Evolutionary conservation across 768 basidiomycete genomes (phyloP).

Genomic region (Rhizopogon vesiculosus): DNA sequence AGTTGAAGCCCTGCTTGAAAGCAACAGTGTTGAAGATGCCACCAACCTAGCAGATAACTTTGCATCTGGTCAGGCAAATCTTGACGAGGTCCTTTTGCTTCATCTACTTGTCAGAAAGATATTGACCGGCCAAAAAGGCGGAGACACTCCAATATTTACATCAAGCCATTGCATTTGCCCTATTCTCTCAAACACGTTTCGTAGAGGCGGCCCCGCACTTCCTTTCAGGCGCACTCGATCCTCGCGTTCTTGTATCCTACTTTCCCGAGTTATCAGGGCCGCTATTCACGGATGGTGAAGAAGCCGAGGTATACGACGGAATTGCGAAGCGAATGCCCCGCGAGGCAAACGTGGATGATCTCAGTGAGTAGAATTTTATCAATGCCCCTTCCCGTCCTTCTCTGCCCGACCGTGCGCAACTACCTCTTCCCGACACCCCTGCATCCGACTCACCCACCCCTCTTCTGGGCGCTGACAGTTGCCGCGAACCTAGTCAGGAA

Average conservation of each 20-base stretch:
- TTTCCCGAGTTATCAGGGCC: conserved; percentile 72
- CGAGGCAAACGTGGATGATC: conserved; percentile 71
- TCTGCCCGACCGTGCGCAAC: conserved; percentile 12
- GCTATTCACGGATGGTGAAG: conserved; percentile 50
- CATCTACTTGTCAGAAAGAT: conserved; percentile 6
- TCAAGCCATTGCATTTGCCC: conserved; percentile 77
- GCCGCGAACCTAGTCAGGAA: conserved; percentile 86
- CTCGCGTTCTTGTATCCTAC: conserved; percentile 75
- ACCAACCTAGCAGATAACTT: conserved; percentile 54
- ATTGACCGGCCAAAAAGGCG: conserved; percentile 27
- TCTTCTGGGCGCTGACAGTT: conserved; percentile 62
- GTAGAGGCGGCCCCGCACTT: conserved; percentile 78
- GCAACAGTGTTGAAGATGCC: conserved; percentile 61
- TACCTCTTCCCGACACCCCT: conserved; percentile 22
- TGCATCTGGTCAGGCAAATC: conserved; percentile 49
- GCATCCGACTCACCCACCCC: conserved; percentile 24
- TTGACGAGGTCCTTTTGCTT: not conserved
- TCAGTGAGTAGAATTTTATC: conserved; percentile 60
- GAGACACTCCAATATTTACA: conserved; percentile 77
- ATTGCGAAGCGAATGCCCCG: conserved; percentile 65
- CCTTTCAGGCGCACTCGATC: conserved; percentile 78
- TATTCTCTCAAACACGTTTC: conserved; percentile 75
- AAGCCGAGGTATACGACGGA: conserved; percentile 70
- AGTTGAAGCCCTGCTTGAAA: conserved; percentile 62
- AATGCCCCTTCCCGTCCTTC: conserved; percentile 15